Evolutionary conservation across 2,329 filamentous ascomycete genomes (phyloP).

Genomic region (Podosphaera fusca): DNA sequence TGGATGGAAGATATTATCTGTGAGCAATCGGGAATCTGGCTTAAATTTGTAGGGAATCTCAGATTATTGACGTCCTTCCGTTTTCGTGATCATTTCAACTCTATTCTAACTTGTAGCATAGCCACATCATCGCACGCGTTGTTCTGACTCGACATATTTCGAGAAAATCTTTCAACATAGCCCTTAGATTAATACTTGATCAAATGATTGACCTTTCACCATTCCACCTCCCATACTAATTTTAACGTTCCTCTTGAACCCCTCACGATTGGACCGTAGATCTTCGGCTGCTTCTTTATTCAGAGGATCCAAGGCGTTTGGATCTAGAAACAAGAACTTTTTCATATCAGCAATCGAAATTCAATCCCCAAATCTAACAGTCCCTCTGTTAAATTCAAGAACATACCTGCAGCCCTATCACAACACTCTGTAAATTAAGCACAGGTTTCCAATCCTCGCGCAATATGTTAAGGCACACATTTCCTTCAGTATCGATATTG

Average conservation of each 20-base stretch:
- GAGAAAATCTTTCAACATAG: not conserved
- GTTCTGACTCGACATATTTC: not conserved
- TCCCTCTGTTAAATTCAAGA: not conserved
- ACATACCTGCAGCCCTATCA: constrained; percentile 68
- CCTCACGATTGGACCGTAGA: constrained; percentile 61
- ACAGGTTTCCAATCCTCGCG: constrained; percentile 98
- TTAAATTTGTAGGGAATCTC: no score
- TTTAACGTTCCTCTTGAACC: constrained; percentile 79
- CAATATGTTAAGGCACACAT: constrained; percentile 93
- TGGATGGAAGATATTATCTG: no score
- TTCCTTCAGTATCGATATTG: constrained; percentile 93
- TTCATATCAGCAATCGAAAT: constrained; percentile 1
- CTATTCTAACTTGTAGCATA: no score
- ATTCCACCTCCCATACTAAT: constrained; percentile 59
- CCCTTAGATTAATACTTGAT: constrained; percentile 42
- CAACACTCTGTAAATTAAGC: constrained; percentile 84
- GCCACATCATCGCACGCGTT: no score
- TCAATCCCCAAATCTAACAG: not conserved
- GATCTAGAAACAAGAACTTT: constrained; percentile 90
- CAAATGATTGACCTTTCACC: constrained; percentile 51
- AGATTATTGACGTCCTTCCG: no score
- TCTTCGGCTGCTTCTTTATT: constrained; percentile 97
- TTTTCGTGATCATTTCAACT: no score
- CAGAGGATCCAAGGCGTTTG: constrained; percentile 87
- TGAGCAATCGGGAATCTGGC: no score